phyloP scores from a whole-genome alignment of 2,329 filamentous ascomycete species.

The Cladophialophora bantiana region DNA sequence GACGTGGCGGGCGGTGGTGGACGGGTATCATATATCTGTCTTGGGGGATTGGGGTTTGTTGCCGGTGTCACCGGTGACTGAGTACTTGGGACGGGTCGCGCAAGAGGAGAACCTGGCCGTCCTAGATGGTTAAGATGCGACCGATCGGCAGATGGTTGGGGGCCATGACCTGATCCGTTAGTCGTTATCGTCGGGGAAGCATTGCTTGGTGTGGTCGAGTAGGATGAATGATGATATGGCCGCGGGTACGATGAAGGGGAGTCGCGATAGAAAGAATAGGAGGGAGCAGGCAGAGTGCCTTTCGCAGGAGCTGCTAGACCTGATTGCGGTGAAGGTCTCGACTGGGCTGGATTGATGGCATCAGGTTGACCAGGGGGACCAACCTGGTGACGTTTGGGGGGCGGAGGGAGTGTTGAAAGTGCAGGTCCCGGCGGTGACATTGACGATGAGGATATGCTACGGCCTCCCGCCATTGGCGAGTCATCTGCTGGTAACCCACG shows the following conservation, averaged over 20 bases:
- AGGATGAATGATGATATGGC: constrained; percentile 31
- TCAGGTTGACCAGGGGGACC: constrained; percentile 38
- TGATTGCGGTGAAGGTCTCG: constrained; percentile 28
- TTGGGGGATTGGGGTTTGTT: constrained; percentile 26
- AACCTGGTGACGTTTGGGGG: constrained; percentile 40
- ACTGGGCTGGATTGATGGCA: constrained; percentile 30
- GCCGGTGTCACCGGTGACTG: constrained; percentile 27
- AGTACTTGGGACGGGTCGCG: constrained; percentile 21
- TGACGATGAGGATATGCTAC: constrained; percentile 34
- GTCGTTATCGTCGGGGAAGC: constrained; percentile 20
- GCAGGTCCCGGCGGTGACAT: constrained; percentile 37
- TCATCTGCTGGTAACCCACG: constrained; percentile 40
- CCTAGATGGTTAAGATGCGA: constrained; percentile 24
- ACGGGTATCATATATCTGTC: constrained; percentile 39
- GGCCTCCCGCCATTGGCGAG: constrained; percentile 22
- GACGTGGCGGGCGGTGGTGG: constrained; percentile 35
- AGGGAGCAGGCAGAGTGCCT: constrained; percentile 16
- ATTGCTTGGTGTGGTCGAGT: constrained; percentile 28
- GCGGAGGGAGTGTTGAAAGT: constrained; percentile 39
- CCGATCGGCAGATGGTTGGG: constrained; percentile 24
- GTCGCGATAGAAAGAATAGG: constrained; percentile 34
- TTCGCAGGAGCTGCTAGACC: constrained; percentile 22
- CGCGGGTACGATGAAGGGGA: constrained; percentile 26
- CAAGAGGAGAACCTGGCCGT: constrained; percentile 30
- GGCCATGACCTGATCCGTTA: constrained; percentile 23